phyloP scores from a whole-genome alignment of 768 basidiomycete genomes.

The Auricularia heimuer region DNA sequence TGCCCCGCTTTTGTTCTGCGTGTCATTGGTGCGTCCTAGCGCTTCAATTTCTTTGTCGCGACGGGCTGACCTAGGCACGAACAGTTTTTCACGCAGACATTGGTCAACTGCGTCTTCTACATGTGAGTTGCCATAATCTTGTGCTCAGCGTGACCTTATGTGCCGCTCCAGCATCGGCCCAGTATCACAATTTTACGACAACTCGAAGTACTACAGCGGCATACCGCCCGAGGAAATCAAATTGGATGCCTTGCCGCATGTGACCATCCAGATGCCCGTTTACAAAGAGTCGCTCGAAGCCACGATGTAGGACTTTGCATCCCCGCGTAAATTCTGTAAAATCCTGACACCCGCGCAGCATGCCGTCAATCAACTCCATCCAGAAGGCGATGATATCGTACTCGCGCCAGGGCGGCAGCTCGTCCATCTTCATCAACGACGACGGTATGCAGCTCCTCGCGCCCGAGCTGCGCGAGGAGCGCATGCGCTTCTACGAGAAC shows the following conservation, averaged over 20 bases:
- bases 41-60: too few species aligned
- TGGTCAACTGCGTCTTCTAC: constrained; percentile 25
- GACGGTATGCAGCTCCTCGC: constrained; percentile 38
- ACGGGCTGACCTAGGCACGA: too few species aligned
- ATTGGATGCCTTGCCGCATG: constrained; percentile 35
- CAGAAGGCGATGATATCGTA: constrained; percentile 29
- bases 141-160: neutral
- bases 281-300: constrained; percentile 46
- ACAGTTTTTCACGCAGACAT: constrained; percentile 8
- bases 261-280: constrained; percentile 49
- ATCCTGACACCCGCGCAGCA: constrained; percentile 10
- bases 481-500: constrained; percentile 36
- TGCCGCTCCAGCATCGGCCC: constrained; percentile 32
- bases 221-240: constrained; percentile 27
- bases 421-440: constrained; percentile 52
- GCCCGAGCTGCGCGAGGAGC: constrained; percentile 16
- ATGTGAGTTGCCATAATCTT: constrained; percentile 26
- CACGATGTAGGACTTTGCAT: constrained; percentile 23
- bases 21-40: constrained; percentile 26
- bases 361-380: constrained; percentile 33
- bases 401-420: constrained; percentile 45
- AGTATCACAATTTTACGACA: constrained; percentile 40
- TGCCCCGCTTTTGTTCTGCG: constrained; percentile 33
- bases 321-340: too few species aligned
- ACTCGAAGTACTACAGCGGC: constrained; percentile 47